Percentiles rank a stretch among this genome's conserved stretches.
Evolutionary conservation across 176 grass and related monocot species (phyloP).

Genomic region (Poa pratensis): DNA sequence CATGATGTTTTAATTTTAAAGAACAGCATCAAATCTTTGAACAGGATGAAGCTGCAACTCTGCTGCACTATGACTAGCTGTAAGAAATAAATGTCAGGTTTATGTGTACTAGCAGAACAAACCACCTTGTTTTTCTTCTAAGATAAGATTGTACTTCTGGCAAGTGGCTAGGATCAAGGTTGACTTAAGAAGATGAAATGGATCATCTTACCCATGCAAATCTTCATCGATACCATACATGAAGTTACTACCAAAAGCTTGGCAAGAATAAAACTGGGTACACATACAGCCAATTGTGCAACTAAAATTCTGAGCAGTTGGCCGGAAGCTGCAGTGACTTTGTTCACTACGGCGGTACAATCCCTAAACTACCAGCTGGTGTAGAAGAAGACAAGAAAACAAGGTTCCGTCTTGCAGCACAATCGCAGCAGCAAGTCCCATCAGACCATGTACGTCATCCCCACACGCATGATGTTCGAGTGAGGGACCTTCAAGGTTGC

Average conservation of each 20-base stretch:
- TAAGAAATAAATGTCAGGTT: background rate
- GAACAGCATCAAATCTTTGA: background rate
- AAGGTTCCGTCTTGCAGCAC: slow-evolving; percentile 10
- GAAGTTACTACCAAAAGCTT: background rate
- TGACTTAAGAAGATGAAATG: slow-evolving; percentile 1
- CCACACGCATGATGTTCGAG: slow-evolving; percentile 89
- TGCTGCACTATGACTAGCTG: background rate
- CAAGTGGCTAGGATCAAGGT: background rate
- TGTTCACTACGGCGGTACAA: slow-evolving; percentile 26
- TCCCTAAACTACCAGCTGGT: slow-evolving; percentile 45
- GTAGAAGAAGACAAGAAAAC: background rate
- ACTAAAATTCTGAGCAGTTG: slow-evolving; percentile 52
- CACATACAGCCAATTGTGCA: slow-evolving; percentile 34
- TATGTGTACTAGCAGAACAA: background rate
- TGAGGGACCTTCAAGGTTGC: slow-evolving; percentile 88
- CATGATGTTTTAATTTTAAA: background rate
- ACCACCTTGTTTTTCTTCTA: background rate
- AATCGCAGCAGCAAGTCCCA: slow-evolving; percentile 6
- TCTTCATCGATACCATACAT: slow-evolving; percentile 4
- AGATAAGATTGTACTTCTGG: background rate
- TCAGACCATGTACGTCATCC: slow-evolving; percentile 99
- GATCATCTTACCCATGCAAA: slow-evolving; percentile 17
- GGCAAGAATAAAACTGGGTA: background rate
- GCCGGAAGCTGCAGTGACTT: slow-evolving; percentile 35
- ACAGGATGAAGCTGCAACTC: background rate